Percentiles rank a stretch among this genome's conserved stretches.
These are phyloP conservation scores for Cucumis cinereus DNA, from an alignment of 306 rosid species.

Conservation along the genomic window DNA sequence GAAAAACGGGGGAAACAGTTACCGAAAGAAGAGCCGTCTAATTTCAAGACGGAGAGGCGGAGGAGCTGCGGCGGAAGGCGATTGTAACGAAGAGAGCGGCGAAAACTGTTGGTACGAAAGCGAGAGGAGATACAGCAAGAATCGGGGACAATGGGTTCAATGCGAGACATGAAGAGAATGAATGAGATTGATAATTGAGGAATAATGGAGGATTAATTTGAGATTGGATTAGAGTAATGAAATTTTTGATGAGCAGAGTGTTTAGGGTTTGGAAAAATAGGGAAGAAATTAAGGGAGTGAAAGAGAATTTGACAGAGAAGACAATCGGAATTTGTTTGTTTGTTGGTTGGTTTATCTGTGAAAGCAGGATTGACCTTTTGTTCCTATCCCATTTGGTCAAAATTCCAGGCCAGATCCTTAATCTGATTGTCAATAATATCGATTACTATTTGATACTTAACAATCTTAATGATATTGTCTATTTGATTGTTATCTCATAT, in stretches of 20 bases:
- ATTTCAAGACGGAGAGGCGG: slow-evolving; percentile 27
- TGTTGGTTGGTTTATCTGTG: not conserved
- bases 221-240: not conserved
- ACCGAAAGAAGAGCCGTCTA: slow-evolving; percentile 47
- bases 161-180: not conserved
- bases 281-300: not conserved
- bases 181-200: not conserved
- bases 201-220: not conserved
- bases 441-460: too few species aligned
- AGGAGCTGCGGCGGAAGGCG: slow-evolving; percentile 29
- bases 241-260: not conserved
- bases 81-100: slow-evolving; percentile 12
- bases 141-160: not conserved
- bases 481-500: too few species aligned
- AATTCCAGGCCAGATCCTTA: too few species aligned
- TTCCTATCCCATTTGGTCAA: too few species aligned
- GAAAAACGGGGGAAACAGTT: not conserved
- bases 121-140: slow-evolving; percentile 5
- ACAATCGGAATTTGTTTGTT: not conserved
- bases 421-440: too few species aligned
- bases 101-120: not conserved
- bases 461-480: too few species aligned
- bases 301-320: not conserved
- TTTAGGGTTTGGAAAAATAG: not conserved
- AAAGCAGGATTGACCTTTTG: not conserved